Conservation (phyloP, 352 stramenopile genomes). For the Phytophthora litchii region DNA sequence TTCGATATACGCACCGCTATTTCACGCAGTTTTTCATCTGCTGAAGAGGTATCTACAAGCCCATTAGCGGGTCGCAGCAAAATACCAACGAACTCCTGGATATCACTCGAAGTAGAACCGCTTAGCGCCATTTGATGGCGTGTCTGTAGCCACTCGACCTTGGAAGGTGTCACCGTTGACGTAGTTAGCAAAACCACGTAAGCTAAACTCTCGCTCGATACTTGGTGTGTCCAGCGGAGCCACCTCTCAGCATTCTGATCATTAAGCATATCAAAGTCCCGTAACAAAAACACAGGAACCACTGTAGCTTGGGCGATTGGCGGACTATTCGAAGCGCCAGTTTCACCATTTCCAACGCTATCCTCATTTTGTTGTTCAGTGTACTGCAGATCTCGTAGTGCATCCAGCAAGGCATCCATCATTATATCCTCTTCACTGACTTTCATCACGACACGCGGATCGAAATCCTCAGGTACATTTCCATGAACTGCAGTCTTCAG, state of each 20-base stretch:
- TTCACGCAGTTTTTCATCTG: conserved; percentile 56
- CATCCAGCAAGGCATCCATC: conserved; percentile 32
- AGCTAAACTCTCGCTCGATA: conserved; percentile 51
- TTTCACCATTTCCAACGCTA: background rate
- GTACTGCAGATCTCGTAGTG: conserved; percentile 25
- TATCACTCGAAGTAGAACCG: conserved; percentile 1
- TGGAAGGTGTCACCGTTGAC: conserved; percentile 47
- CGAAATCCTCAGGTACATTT: conserved; percentile 50
- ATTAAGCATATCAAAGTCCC: conserved; percentile 55
- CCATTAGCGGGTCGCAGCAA: conserved; percentile 63
- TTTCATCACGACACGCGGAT: conserved; percentile 28
- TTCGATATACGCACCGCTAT: conserved; percentile 33
- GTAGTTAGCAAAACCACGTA: conserved; percentile 64
- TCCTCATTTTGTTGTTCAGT: conserved; percentile 1
- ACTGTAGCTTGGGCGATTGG: background rate
- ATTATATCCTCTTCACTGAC: conserved; percentile 25
- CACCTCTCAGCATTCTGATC: conserved; percentile 39
- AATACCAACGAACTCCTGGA: conserved; percentile 62
- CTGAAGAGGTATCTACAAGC: conserved; percentile 44
- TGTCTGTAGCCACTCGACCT: conserved; percentile 46
- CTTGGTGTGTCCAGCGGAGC: conserved; percentile 57
- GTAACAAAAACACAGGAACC: conserved; percentile 60
- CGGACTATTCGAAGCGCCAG: background rate
- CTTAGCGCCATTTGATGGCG: conserved; percentile 29
- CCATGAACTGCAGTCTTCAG: conserved; percentile 51